A percentile compares a stretch with the other conserved stretches of the same genome.
These are phyloP conservation scores for Corrigiola litoralis DNA, from an alignment of 179 eudicot species.

Conservation along the genomic window DNA sequence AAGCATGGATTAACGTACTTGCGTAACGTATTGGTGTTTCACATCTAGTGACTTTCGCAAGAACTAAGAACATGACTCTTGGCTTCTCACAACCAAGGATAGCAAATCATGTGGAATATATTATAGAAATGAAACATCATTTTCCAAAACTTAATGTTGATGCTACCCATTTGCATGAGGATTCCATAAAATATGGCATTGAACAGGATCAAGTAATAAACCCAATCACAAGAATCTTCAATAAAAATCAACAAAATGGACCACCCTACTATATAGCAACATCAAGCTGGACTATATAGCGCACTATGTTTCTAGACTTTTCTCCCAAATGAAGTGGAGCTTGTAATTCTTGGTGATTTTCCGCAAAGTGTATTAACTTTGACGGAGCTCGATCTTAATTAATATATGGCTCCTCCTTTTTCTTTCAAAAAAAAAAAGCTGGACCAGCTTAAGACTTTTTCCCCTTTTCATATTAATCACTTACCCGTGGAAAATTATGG, in stretches of 20 bases:
- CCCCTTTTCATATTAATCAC: not conserved
- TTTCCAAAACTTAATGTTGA: not conserved
- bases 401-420: not conserved
- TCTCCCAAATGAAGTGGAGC: too few relatives aligned
- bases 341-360: too few relatives aligned
- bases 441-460: constrained; percentile 8
- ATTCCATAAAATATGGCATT: not conserved
- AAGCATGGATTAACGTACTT: too few relatives aligned
- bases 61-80: not conserved
- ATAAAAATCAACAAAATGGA: too few relatives aligned
- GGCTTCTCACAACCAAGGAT: not conserved
- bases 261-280: too few relatives aligned
- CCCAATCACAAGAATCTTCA: not conserved
- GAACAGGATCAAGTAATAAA: not conserved
- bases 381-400: not conserved
- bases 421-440: not conserved
- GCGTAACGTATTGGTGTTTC: not conserved
- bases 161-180: not conserved
- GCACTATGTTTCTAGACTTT: too few relatives aligned
- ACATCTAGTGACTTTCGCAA: not conserved
- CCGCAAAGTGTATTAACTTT: not conserved
- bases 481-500: not conserved
- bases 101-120: not conserved
- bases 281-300: too few relatives aligned
- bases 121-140: not conserved